Conservation (phyloP, 495 filamentous ascomycete genomes). For the Aspergillus saccharolyticus region DNA sequence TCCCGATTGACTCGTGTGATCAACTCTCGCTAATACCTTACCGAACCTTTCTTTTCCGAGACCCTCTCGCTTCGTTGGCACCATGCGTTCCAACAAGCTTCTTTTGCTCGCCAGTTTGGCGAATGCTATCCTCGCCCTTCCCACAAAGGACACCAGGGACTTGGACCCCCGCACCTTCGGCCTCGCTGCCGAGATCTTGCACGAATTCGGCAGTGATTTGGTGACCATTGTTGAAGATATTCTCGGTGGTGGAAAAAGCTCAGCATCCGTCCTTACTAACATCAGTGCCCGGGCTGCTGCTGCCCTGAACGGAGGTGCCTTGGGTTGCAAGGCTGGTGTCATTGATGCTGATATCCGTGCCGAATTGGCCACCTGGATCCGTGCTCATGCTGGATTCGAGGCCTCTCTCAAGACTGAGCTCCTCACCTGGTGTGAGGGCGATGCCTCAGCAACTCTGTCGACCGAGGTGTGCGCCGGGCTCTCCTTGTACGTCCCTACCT, state of each 20-base stretch:
- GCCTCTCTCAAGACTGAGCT: slow-evolving; percentile 25
- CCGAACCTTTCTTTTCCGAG: slow-evolving; percentile 7
- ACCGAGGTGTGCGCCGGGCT: slow-evolving; percentile 29
- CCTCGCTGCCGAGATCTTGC: slow-evolving; percentile 17
- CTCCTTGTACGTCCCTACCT: slow-evolving; percentile 34
- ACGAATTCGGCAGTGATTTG: slow-evolving; percentile 6
- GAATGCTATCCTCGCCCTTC: slow-evolving; percentile 31
- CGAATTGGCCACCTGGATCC: slow-evolving; percentile 34
- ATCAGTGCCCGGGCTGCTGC: slow-evolving; percentile 37
- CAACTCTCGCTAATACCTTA: slow-evolving; percentile 15
- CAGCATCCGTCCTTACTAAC: slow-evolving; percentile 24
- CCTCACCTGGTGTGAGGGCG: slow-evolving; percentile 29
- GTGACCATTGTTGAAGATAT: slow-evolving; percentile 19
- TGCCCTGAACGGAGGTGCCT: slow-evolving; percentile 35
- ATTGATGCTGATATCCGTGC: slow-evolving; percentile 28
- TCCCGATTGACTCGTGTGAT: background rate
- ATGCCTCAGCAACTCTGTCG: slow-evolving; percentile 21
- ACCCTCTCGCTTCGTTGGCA: slow-evolving; percentile 17
- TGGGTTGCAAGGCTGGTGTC: slow-evolving; percentile 34
- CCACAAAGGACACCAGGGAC: slow-evolving; percentile 25
- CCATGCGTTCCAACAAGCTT: slow-evolving; percentile 36
- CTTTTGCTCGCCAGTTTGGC: slow-evolving; percentile 39
- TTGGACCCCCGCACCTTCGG: slow-evolving; percentile 30
- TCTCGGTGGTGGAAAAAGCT: slow-evolving; percentile 21
- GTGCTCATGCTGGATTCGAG: slow-evolving; percentile 23